These are phyloP conservation scores for Carex sylvatica DNA, from an alignment of 202 grass and related monocot genomes.

Conservation along the genomic window DNA sequence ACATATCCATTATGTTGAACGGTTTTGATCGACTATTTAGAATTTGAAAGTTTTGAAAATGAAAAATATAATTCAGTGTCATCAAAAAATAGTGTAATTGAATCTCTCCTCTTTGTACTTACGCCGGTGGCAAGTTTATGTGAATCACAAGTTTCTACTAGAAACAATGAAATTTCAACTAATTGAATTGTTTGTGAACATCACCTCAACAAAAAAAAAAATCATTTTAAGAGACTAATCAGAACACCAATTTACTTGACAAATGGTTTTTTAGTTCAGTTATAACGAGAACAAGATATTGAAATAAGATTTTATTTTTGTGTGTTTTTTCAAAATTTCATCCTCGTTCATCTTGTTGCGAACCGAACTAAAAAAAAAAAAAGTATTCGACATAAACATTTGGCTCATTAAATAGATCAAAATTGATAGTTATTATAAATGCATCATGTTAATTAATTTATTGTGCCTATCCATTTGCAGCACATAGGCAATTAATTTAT, in stretches of 20 bases:
- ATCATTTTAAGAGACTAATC: neutral
- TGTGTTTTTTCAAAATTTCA: neutral
- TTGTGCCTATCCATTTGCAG: neutral
- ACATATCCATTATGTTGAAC: too few species aligned
- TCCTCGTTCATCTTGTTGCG: neutral
- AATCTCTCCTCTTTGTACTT: too few species aligned
- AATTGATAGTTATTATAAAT: neutral
- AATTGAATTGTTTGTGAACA: neutral
- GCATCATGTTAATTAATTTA: slow-evolving; percentile 11
- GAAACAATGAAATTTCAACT: too few species aligned
- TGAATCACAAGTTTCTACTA: too few species aligned
- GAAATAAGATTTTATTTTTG: neutral
- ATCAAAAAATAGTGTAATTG: too few species aligned
- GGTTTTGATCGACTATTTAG: too few species aligned
- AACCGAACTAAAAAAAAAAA: neutral
- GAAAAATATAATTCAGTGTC: too few species aligned
- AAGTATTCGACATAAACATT: neutral
- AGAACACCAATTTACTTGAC: neutral
- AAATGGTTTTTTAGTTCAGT: neutral
- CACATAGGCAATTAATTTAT: neutral
- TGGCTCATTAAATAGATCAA: neutral
- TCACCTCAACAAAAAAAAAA: neutral
- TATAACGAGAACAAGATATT: neutral
- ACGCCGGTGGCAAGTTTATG: neutral
- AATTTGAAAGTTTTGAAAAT: too few species aligned